phyloP scores from a whole-genome alignment of 108 stramenopile species.

The Skeletonema potamos region DNA sequence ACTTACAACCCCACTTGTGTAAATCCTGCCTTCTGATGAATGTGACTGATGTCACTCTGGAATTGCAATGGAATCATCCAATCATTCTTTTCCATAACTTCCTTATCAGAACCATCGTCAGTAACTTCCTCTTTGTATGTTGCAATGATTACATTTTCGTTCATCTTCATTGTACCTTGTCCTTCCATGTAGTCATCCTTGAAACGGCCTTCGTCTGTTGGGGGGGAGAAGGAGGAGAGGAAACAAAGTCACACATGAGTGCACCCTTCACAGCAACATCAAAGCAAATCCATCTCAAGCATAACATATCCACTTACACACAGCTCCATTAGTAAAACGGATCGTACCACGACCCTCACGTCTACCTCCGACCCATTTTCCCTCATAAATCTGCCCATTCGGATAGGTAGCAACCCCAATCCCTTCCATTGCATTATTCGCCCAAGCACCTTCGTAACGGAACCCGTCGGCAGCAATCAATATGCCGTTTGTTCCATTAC shows the following conservation, averaged over 20 bases:
- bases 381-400: constrained; percentile 86
- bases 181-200: constrained; percentile 90
- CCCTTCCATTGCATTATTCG: constrained; percentile 88
- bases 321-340: constrained; percentile 79
- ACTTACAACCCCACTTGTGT: constrained; percentile 59
- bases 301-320: constrained; percentile 37
- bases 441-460: constrained; percentile 89
- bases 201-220: constrained; percentile 83
- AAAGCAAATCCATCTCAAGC: not conserved
- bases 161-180: constrained; percentile 89
- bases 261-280: not conserved
- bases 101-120: constrained; percentile 3
- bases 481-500: constrained; percentile 76
- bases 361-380: constrained; percentile 71
- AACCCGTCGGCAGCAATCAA: constrained; percentile 79
- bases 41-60: constrained; percentile 83
- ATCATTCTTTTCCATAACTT: constrained; percentile 44
- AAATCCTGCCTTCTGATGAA: constrained; percentile 85
- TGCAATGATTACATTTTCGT: constrained; percentile 55
- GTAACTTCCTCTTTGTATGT: constrained; percentile 12
- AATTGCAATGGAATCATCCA: constrained; percentile 89
- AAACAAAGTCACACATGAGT: not conserved
- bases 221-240: not conserved
- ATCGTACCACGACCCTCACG: constrained; percentile 90
- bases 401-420: constrained; percentile 81